phyloP scores from a whole-genome alignment of 192 early-diverging fungal species.

The Coemansia sp. region DNA sequence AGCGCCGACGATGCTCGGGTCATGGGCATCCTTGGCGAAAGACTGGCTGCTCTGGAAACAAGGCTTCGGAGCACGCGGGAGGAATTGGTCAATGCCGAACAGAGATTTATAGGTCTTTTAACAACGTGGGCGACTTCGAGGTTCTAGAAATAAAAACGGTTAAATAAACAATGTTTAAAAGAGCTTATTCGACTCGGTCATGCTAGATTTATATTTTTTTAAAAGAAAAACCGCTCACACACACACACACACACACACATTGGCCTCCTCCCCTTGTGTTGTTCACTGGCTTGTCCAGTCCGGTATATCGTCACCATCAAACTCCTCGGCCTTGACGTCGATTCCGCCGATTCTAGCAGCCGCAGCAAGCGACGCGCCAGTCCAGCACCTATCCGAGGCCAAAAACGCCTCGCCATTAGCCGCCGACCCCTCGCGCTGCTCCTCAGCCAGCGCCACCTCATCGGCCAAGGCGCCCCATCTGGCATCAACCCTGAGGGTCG shows the following conservation, averaged over 20 bases:
- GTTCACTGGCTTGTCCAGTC: constrained; percentile 58
- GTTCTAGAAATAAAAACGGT: constrained; percentile 17
- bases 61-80: constrained; percentile 15
- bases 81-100: constrained; percentile 25
- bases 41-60: constrained; percentile 13
- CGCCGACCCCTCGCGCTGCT: constrained; percentile 5
- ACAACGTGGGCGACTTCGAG: constrained; percentile 21
- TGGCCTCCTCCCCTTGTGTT: no score
- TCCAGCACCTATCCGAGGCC: constrained; percentile 71
- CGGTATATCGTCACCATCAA: constrained; percentile 57
- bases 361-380: constrained; percentile 77
- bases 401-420: constrained; percentile 62
- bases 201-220: no score
- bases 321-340: constrained; percentile 66
- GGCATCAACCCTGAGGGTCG: constrained; percentile 46
- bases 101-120: constrained; percentile 12
- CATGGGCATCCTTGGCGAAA: constrained; percentile 10
- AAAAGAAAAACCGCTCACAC: no score
- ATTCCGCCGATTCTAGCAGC: constrained; percentile 68
- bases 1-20: constrained; percentile 17
- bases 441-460: constrained; percentile 58
- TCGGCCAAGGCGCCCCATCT: constrained; percentile 56
- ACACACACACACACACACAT: no score
- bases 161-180: no score
- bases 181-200: no score